Percentiles rank a stretch among this genome's conserved stretches.
Conservation (phyloP, 2,329 filamentous ascomycete genomes). For the Penicillium palitans region DNA sequence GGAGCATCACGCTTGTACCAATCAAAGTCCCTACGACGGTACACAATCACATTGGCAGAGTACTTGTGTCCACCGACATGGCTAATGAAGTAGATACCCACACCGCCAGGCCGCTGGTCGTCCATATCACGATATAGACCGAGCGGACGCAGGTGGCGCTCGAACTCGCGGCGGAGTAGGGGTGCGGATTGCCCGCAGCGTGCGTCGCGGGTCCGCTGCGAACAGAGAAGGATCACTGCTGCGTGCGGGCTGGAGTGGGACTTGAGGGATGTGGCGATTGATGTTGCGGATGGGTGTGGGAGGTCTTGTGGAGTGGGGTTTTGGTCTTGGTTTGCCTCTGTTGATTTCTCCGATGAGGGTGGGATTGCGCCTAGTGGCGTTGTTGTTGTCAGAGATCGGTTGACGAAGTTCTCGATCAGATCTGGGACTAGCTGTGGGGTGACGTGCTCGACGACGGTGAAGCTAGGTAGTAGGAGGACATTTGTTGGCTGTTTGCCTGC, state of each 20-base stretch:
- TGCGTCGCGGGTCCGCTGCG: conserved; percentile 88
- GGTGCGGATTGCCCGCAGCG: conserved; percentile 94
- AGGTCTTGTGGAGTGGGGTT: conserved; percentile 1
- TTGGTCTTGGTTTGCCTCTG: conserved; percentile 27
- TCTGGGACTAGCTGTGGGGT: conserved; percentile 71
- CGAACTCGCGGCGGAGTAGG: conserved; percentile 81
- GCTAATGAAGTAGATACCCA: conserved; percentile 93
- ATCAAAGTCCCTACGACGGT: conserved; percentile 60
- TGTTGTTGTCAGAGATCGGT: conserved; percentile 70
- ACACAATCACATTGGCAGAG: conserved; percentile 89
- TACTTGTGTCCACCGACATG: conserved; percentile 98
- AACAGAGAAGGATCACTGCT: conserved; percentile 89
- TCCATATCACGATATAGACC: conserved; percentile 84
- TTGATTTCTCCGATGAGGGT: neutral
- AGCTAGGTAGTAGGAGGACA: conserved; percentile 80
- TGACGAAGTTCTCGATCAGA: conserved; percentile 70
- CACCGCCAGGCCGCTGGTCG: conserved; percentile 85
- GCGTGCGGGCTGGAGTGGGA: conserved; percentile 74
- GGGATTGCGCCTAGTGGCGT: conserved; percentile 57
- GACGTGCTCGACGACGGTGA: conserved; percentile 79
- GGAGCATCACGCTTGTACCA: conserved; percentile 34
- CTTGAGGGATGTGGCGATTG: conserved; percentile 45
- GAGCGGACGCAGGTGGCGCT: conserved; percentile 80
- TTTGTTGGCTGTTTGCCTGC: conserved; percentile 67
- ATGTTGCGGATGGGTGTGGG: conserved; percentile 27